Conservation (phyloP, 306 rosid species). For the Citrullus colocynthis region DNA sequence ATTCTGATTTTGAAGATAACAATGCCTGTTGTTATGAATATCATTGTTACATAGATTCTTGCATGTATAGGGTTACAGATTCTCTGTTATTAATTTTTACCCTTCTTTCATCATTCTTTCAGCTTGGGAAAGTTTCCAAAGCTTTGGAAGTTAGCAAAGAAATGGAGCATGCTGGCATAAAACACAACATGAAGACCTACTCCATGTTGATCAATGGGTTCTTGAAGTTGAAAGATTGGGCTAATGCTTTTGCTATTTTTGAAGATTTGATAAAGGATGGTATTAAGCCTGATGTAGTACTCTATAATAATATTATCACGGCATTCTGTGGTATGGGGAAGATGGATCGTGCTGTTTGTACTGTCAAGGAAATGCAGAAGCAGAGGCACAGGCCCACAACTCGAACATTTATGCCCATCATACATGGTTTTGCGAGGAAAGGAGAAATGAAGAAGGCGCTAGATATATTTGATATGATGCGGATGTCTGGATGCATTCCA, state of each 20-base stretch:
- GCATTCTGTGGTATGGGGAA: slow-evolving; percentile 96
- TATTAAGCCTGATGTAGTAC: slow-evolving; percentile 76
- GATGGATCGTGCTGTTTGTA: slow-evolving; percentile 72
- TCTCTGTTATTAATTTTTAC: not conserved
- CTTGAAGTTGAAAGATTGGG: slow-evolving; percentile 88
- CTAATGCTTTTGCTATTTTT: slow-evolving; percentile 76
- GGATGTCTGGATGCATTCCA: slow-evolving; percentile 89
- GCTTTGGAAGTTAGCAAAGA: slow-evolving; percentile 68
- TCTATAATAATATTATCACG: slow-evolving; percentile 67
- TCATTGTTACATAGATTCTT: not conserved
- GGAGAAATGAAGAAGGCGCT: slow-evolving; percentile 73
- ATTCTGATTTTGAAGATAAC: too few species aligned
- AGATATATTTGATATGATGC: slow-evolving; percentile 85
- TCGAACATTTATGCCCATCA: slow-evolving; percentile 85
- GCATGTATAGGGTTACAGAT: not conserved
- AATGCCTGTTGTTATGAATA: not conserved
- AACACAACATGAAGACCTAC: slow-evolving; percentile 91
- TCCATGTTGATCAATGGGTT: slow-evolving; percentile 94
- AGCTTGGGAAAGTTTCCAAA: slow-evolving; percentile 84
- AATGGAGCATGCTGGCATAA: slow-evolving; percentile 63
- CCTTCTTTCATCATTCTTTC: slow-evolving; percentile 19
- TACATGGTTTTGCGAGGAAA: slow-evolving; percentile 78
- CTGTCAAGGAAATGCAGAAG: slow-evolving; percentile 79
- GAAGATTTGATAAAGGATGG: slow-evolving; percentile 74
- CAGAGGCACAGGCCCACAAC: slow-evolving; percentile 74